Conservation (phyloP, 2,329 filamentous ascomycete genomes). For the Ambrosiella cleistominuta region DNA sequence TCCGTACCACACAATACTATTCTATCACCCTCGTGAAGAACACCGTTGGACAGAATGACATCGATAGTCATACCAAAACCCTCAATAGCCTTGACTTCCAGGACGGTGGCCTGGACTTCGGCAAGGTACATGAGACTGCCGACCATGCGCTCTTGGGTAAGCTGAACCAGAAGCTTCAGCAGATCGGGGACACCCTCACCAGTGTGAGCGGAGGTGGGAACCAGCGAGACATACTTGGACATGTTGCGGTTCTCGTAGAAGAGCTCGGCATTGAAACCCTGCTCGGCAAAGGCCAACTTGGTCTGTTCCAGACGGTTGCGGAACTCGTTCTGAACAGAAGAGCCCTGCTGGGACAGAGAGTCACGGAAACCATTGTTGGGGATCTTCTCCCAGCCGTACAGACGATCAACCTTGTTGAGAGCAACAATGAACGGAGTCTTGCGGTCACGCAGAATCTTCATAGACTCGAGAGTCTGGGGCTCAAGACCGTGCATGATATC, state of each 20-base stretch:
- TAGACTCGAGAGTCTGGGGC: constrained; percentile 91
- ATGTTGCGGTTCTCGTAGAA: constrained; percentile 98
- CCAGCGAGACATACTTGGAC: constrained; percentile 84
- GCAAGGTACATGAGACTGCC: constrained; percentile 95
- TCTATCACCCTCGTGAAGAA: constrained; percentile 81
- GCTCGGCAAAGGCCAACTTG: constrained; percentile 85
- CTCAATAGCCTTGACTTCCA: constrained; percentile 98
- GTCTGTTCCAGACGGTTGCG: constrained; percentile 75
- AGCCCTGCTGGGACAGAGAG: constrained; percentile 74
- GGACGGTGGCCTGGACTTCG: constrained; percentile 90
- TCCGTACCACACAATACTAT: constrained; percentile 95
- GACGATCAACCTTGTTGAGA: constrained; percentile 98
- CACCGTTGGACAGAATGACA: constrained; percentile 89
- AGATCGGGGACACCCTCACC: constrained; percentile 98
- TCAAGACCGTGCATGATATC: constrained; percentile 99
- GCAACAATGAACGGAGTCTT: constrained; percentile 98
- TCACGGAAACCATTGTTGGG: constrained; percentile 98
- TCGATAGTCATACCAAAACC: constrained; percentile 98
- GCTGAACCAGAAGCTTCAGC: constrained; percentile 80
- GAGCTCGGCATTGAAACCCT: constrained; percentile 93
- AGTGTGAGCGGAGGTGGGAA: constrained; percentile 94
- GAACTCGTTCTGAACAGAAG: constrained; percentile 89
- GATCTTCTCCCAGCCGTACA: constrained; percentile 97
- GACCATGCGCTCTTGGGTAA: constrained; percentile 96
- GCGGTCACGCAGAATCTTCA: constrained; percentile 78